phyloP scores from a whole-genome alignment of 2,329 filamentous ascomycete genomes.

The Metarhizium album region DNA sequence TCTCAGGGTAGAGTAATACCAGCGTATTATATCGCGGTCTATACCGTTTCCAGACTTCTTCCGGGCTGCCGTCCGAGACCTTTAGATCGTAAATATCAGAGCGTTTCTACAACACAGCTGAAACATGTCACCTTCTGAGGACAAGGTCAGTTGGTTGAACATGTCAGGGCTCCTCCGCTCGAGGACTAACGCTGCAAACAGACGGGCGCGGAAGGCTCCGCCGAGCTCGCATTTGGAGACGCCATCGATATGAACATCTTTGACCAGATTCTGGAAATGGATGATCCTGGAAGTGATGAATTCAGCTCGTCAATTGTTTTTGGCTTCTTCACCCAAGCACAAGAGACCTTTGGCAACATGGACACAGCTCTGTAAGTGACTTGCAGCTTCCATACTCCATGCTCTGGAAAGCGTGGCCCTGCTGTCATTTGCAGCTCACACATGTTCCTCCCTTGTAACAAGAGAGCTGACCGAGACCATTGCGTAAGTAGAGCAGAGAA shows the following conservation, averaged over 20 bases:
- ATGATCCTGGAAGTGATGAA: constrained; percentile 76
- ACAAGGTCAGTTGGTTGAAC: constrained; percentile 18
- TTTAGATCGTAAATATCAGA: neutral
- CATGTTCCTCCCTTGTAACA: neutral
- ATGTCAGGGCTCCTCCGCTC: neutral
- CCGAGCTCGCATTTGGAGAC: constrained; percentile 55
- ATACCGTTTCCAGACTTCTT: neutral
- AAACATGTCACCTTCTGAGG: constrained; percentile 21
- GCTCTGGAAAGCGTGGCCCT: neutral
- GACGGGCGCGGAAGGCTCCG: constrained; percentile 25
- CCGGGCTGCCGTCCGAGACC: neutral
- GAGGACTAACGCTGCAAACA: neutral
- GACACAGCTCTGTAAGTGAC: constrained; percentile 67
- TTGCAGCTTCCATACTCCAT: neutral
- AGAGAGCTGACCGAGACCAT: neutral
- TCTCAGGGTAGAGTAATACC: neutral
- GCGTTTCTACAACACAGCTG: neutral
- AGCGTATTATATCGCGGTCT: neutral
- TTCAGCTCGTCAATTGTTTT: constrained; percentile 84
- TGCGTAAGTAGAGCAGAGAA: constrained; percentile 42
- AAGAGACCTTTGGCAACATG: constrained; percentile 79
- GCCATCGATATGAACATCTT: constrained; percentile 74
- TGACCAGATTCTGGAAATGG: constrained; percentile 96
- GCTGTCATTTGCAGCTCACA: neutral
- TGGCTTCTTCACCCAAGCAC: constrained; percentile 87